Evolutionary conservation across 345 rosid species (phyloP).

Genomic region (Crucihimalaya himalaica): DNA sequence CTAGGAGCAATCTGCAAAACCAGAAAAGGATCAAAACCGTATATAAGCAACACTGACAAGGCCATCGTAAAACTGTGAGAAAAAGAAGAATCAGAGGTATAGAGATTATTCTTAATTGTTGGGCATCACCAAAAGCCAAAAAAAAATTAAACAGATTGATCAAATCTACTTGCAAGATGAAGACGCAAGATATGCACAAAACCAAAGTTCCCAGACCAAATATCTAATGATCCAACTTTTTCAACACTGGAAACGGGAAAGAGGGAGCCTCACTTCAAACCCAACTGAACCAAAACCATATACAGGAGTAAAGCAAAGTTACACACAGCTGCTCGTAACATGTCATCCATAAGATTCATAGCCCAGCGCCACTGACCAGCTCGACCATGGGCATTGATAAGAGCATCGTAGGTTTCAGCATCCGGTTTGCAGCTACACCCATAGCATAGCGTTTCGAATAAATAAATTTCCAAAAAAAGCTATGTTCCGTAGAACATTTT

Average conservation of each 20-base stretch:
- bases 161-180: not conserved
- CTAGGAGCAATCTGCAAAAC: conserved; percentile 84
- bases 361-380: conserved; percentile 97
- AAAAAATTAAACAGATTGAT: not conserved
- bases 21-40: conserved; percentile 5
- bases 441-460: not conserved
- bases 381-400: conserved; percentile 87
- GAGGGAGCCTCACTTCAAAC: too few species aligned
- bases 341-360: conserved; percentile 84
- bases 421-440: conserved; percentile 81
- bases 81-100: not conserved
- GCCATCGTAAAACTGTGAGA: too few species aligned
- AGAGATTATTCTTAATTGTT: not conserved
- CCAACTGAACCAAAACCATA: too few species aligned
- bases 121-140: not conserved
- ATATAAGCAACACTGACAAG: too few species aligned
- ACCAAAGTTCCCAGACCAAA: not conserved
- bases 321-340: conserved; percentile 88
- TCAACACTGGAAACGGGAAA: too few species aligned
- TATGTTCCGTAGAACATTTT: not conserved
- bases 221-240: too few species aligned
- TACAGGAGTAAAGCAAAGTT: conserved; percentile 44
- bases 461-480: not conserved
- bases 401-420: conserved; percentile 86
- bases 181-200: not conserved